Conservation (phyloP, 164 flowering plant species). For the Cinnamomum micranthum region DNA sequence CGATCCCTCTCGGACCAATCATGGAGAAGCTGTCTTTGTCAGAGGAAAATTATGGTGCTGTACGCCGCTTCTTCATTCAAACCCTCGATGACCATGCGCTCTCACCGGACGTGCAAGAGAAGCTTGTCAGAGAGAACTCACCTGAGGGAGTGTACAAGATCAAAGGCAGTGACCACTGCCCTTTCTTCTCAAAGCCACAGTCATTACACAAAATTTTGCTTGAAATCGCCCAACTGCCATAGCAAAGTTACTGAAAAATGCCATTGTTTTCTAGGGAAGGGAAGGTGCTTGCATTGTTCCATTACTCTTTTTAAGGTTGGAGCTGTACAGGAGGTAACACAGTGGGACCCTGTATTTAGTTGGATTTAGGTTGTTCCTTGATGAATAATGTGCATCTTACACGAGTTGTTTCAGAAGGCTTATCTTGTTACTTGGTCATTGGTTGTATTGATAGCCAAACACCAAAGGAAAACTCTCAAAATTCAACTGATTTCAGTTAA, state of each 20-base stretch:
- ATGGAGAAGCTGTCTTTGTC: conserved; percentile 79
- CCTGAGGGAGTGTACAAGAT: conserved; percentile 93
- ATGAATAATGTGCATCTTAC: too few relatives aligned
- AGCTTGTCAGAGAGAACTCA: conserved; percentile 81
- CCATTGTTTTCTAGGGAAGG: background rate
- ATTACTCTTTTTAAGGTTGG: background rate
- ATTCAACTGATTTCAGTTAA: too few relatives aligned
- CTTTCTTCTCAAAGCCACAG: conserved; percentile 98
- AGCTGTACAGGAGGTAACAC: background rate
- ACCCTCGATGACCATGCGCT: conserved; percentile 87
- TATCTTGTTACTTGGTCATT: too few relatives aligned
- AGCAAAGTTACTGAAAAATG: conserved; percentile 6
- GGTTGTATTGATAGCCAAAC: too few relatives aligned
- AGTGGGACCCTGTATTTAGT: background rate
- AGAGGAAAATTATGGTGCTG: conserved; percentile 63
- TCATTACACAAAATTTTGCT: conserved; percentile 81
- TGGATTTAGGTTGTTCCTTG: too few relatives aligned
- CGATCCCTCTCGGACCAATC: conserved; percentile 81
- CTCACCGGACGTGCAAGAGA: conserved; percentile 87
- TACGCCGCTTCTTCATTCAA: conserved; percentile 73
- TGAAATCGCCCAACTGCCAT: conserved; percentile 79
- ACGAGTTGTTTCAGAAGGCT: too few relatives aligned
- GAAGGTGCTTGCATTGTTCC: background rate
- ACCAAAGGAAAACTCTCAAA: too few relatives aligned
- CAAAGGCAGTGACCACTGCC: conserved; percentile 96